Evolutionary conservation across 371 early-diverging fungal species (phyloP).

Genomic region (Sporodiniella umbellata): DNA sequence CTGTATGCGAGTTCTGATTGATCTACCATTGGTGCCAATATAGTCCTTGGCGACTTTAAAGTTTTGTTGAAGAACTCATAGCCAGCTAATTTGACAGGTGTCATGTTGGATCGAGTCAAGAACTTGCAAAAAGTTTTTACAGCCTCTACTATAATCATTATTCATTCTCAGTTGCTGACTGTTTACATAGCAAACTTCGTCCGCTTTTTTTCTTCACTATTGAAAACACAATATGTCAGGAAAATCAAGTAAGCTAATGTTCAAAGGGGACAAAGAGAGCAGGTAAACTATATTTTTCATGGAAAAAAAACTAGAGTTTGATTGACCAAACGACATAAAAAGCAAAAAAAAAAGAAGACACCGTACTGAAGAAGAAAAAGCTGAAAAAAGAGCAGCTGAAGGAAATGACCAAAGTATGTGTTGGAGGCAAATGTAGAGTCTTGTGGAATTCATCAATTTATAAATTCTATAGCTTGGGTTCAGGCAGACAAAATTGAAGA

Average conservation of each 20-base stretch:
- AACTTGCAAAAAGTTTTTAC: too few species aligned
- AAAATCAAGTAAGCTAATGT: constrained; percentile 41
- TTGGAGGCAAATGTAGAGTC: too few species aligned
- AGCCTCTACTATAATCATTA: too few species aligned
- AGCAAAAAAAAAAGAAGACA: constrained; percentile 65
- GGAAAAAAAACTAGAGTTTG: neutral
- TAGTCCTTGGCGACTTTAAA: constrained; percentile 69
- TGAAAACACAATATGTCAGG: constrained; percentile 16
- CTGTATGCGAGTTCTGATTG: constrained; percentile 94
- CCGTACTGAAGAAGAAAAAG: constrained; percentile 25
- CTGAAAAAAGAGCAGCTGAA: constrained; percentile 24
- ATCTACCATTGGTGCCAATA: constrained; percentile 96
- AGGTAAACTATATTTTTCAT: constrained; percentile 23
- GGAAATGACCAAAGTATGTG: constrained; percentile 37
- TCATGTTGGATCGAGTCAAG: too few species aligned
- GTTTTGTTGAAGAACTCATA: constrained; percentile 77
- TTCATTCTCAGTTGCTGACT: neutral
- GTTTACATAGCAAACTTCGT: neutral
- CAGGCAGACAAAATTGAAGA: constrained; percentile 60
- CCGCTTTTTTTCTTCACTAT: neutral
- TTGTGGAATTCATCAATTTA: too few species aligned
- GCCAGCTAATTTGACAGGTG: constrained; percentile 60
- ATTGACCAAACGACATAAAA: neutral
- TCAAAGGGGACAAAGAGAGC: constrained; percentile 58
- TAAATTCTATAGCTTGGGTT: constrained; percentile 71